Evolutionary conservation across 768 basidiomycete genomes (phyloP).

Genomic region (Lactarius deliciosus): DNA sequence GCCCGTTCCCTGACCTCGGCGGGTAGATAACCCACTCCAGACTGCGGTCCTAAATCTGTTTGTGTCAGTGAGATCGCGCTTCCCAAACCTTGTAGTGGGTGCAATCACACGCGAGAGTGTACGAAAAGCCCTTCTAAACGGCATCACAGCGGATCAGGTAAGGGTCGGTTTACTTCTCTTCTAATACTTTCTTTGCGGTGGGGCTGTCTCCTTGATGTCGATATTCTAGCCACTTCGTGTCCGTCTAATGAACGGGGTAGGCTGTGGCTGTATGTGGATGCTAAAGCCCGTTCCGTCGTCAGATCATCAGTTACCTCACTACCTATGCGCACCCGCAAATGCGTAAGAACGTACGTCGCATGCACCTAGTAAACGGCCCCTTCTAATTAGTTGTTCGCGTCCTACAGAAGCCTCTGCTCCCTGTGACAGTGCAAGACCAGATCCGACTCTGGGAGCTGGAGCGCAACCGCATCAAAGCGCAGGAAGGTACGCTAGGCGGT

Average conservation of each 20-base stretch:
- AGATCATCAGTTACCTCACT: constrained; percentile 95
- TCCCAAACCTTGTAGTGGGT: constrained; percentile 96
- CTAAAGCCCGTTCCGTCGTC: constrained; percentile 22
- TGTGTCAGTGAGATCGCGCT: constrained; percentile 87
- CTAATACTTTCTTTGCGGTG: not conserved
- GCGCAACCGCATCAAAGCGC: constrained; percentile 83
- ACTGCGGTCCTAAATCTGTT: constrained; percentile 96
- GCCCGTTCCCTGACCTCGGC: constrained; percentile 19
- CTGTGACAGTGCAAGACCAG: constrained; percentile 97
- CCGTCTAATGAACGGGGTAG: not conserved
- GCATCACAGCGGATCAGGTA: constrained; percentile 96
- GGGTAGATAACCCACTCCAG: constrained; percentile 87
- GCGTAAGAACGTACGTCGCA: constrained; percentile 76
- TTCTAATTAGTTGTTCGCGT: constrained; percentile 1
- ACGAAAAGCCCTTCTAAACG: constrained; percentile 88
- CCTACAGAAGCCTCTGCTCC: constrained; percentile 81
- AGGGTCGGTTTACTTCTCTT: constrained; percentile 26
- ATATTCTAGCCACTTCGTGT: not conserved
- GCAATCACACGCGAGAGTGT: constrained; percentile 94
- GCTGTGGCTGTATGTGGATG: not conserved
- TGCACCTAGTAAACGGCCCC: constrained; percentile 11
- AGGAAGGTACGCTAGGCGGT: constrained; percentile 64
- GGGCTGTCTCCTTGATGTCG: constrained; percentile 1
- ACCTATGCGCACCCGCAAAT: constrained; percentile 98
- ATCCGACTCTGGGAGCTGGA: constrained; percentile 97